phyloP scores from a whole-genome alignment of 441 rosid genomes.

The Croton setiger region DNA sequence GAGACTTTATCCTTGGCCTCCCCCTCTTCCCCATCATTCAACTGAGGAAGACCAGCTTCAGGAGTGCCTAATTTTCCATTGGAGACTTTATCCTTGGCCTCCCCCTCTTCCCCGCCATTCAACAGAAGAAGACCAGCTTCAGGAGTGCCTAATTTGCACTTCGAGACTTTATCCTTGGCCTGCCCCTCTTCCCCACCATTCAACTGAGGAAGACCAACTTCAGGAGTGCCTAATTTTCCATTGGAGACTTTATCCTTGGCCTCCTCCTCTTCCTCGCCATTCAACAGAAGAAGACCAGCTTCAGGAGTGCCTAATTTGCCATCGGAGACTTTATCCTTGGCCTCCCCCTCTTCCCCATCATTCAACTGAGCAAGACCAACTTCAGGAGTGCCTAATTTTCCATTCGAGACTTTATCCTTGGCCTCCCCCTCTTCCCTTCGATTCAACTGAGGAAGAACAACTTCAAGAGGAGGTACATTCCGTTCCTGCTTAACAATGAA shows the following conservation, averaged over 20 bases:
- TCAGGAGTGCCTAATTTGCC: not conserved
- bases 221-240: too few relatives aligned
- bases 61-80: too few relatives aligned
- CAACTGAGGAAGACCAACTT: not conserved
- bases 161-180: slow-evolving; percentile 1
- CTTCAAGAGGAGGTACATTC: not conserved
- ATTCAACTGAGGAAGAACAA: too few relatives aligned
- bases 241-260: too few relatives aligned
- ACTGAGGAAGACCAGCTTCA: not conserved
- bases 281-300: too few relatives aligned
- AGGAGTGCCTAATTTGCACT: not conserved
- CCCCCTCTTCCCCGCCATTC: too few relatives aligned
- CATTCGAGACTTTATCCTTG: too few relatives aligned
- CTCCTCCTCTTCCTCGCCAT: too few relatives aligned
- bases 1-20: slow-evolving; percentile 2
- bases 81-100: too few relatives aligned
- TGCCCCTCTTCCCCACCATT: not conserved
- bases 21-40: not conserved
- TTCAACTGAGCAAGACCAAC: not conserved
- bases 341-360: not conserved
- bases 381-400: too few relatives aligned
- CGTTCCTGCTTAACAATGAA: not conserved
- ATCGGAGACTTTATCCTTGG: not conserved
- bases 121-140: too few relatives aligned
- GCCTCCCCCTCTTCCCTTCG: too few relatives aligned